Evolutionary conservation across 1,284 basidiomycete species (phyloP).

Genomic region (Pyrrhoderma noxium): DNA sequence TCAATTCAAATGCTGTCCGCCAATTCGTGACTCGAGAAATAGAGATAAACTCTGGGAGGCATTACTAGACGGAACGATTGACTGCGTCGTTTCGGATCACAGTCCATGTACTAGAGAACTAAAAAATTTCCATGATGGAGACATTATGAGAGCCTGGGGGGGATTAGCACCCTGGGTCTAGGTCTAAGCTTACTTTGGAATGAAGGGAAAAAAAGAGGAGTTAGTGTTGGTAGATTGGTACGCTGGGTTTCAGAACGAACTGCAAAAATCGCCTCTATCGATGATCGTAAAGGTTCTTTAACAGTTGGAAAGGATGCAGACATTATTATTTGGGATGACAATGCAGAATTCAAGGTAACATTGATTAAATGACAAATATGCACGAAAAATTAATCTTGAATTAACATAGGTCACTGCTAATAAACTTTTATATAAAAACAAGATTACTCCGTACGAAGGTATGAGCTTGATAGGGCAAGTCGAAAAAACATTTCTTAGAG

Average conservation of each 20-base stretch:
- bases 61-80: constrained; percentile 71
- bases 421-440: constrained; percentile 82
- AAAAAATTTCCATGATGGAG: constrained; percentile 72
- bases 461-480: constrained; percentile 63
- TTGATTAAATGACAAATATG: neutral
- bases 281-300: constrained; percentile 63
- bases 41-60: constrained; percentile 74
- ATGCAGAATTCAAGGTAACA: constrained; percentile 55
- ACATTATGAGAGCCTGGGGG: constrained; percentile 92
- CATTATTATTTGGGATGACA: constrained; percentile 77
- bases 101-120: constrained; percentile 81
- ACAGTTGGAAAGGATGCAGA: constrained; percentile 75
- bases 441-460: constrained; percentile 83
- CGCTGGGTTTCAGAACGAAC: constrained; percentile 67
- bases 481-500: constrained; percentile 71
- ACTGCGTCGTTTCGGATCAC: constrained; percentile 90
- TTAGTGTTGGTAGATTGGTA: constrained; percentile 58
- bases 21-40: constrained; percentile 72
- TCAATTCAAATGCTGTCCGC: constrained; percentile 94
- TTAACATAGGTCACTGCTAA: constrained; percentile 60
- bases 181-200: constrained; percentile 77
- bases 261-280: constrained; percentile 72
- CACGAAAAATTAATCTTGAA: neutral
- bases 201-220: constrained; percentile 55
- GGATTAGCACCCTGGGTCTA: constrained; percentile 82